Base-by-base conservation (phyloP, 768 basidiomycete species). In the Brasilioporus rufonigricans region DNA sequence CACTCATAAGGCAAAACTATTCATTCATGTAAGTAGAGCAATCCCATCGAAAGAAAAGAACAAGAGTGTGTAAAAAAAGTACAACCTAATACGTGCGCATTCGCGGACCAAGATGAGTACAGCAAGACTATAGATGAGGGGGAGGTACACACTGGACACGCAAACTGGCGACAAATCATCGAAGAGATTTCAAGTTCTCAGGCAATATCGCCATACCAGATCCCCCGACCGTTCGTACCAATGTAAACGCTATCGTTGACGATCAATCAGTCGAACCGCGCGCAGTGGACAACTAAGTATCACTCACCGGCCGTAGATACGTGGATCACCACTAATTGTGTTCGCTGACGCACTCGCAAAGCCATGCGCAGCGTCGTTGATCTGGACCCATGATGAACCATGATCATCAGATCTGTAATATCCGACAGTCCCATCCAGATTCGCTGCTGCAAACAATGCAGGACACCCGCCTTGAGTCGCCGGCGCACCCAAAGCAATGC, bases 321-420 rank as follows among this genome's bases (percentile, higher is more conserved):
- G 53, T 32, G 58, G 58, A 16, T 59, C 58, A 5, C 75, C 84
- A 16, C 80, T 71, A 16, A 86, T 56, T 38, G 72, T 65, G 60
- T 81, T 81, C 23, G 76, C 59, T 48, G 71, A 62, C 6, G 74
- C 78, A 7, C 78, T 76, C 6, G 81, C 82, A 59, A 86, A 85
- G 12, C 84, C 83, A 62, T 83, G 80, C 4, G 71, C 65, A 26
- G 74, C 78, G 60, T 84, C 82, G 61, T 82, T 82, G 55, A 86
- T 82, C 68, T 79, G 72, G 1, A 80, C 74, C 84, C 84, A 85
- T 59, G 75, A 80, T 14, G 69, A 71, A 44, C 84, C 84, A 29
- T 69, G 64, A 58, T 86, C 77, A 62, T 85, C 82, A 3, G 80
- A 80, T 44, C 84, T 73, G 67, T 78, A 84, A 64, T 59, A 59